phyloP scores from a whole-genome alignment of 1,284 basidiomycete species.

The Puccinia polysora region DNA sequence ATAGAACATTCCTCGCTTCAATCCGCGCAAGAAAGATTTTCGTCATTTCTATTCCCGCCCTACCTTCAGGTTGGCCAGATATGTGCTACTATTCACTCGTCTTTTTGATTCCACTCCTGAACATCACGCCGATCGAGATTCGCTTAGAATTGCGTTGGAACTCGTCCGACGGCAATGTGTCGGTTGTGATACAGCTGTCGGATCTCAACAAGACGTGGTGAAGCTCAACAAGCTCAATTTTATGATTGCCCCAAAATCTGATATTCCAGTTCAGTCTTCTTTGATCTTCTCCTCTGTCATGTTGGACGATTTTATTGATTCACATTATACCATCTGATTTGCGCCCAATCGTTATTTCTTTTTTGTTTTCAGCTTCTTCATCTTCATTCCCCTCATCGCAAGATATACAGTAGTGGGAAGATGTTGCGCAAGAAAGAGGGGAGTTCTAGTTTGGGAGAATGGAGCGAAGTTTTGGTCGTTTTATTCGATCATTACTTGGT shows the following conservation, averaged over 20 bases:
- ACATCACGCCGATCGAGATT: slow-evolving; percentile 70
- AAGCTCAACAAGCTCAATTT: slow-evolving; percentile 25
- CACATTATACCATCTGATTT: too few species aligned
- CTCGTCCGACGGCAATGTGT: slow-evolving; percentile 70
- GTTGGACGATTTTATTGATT: too few species aligned
- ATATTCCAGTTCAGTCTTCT: slow-evolving; percentile 29
- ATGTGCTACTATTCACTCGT: slow-evolving; percentile 78
- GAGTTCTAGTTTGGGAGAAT: slow-evolving; percentile 57
- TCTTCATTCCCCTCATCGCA: slow-evolving; percentile 24
- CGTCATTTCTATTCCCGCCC: slow-evolving; percentile 81
- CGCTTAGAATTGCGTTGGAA: slow-evolving; percentile 76
- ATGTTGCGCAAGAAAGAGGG: slow-evolving; percentile 78
- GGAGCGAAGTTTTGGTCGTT: slow-evolving; percentile 78
- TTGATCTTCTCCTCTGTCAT: too few species aligned
- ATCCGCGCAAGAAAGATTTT: slow-evolving; percentile 64
- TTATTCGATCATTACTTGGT: slow-evolving; percentile 87
- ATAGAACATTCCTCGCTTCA: slow-evolving; percentile 32
- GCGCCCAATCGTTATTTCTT: too few species aligned
- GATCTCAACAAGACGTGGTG: slow-evolving; percentile 24
- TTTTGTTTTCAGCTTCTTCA: slow-evolving; percentile 22
- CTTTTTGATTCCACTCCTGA: slow-evolving; percentile 72
- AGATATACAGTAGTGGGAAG: slow-evolving; percentile 65
- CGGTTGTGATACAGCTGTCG: slow-evolving; percentile 29
- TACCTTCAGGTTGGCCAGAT: slow-evolving; percentile 80
- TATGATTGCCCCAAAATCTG: slow-evolving; percentile 28